These are phyloP conservation scores for Torulaspora quercuum DNA, from an alignment of 805 yeast genomes.

Conservation along the genomic window DNA sequence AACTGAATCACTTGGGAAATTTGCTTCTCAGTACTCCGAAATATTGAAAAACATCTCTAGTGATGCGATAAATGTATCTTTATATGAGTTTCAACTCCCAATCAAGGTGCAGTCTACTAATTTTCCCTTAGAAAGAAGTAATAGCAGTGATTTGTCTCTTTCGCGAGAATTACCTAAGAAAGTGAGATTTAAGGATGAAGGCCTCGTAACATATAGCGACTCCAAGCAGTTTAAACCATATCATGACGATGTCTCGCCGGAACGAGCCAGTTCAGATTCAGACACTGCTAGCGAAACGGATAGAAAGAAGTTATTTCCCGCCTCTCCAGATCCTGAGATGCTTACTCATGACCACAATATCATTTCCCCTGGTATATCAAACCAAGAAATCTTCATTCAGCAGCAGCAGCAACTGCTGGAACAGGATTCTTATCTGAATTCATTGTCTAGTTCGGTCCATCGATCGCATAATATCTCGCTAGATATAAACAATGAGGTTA, in stretches of 20 bases:
- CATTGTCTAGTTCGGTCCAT: conserved; percentile 43
- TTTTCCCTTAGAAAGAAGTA: background rate
- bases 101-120: conserved; percentile 3
- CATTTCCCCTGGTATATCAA: conserved; percentile 23
- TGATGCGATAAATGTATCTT: conserved; percentile 14
- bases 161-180: conserved; percentile 18
- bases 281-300: conserved; percentile 4
- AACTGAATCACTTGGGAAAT: conserved; percentile 7
- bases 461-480: conserved; percentile 46
- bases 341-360: background rate
- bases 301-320: conserved; percentile 5
- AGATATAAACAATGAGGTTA: conserved; percentile 47
- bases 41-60: conserved; percentile 19
- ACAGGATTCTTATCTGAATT: conserved; percentile 45
- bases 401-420: conserved; percentile 47
- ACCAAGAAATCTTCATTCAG: conserved; percentile 38
- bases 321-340: conserved; percentile 1
- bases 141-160: conserved; percentile 1
- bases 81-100: conserved; percentile 15
- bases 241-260: conserved; percentile 19
- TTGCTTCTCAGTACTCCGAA: conserved; percentile 17
- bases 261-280: background rate
- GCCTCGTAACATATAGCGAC: conserved; percentile 11
- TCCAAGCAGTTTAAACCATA: conserved; percentile 24
- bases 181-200: conserved; percentile 29